A percentile compares a stretch with the other conserved stretches of the same genome.
Evolutionary conservation across 495 filamentous ascomycete genomes (phyloP).

Genomic region (Parmelia sp.): DNA sequence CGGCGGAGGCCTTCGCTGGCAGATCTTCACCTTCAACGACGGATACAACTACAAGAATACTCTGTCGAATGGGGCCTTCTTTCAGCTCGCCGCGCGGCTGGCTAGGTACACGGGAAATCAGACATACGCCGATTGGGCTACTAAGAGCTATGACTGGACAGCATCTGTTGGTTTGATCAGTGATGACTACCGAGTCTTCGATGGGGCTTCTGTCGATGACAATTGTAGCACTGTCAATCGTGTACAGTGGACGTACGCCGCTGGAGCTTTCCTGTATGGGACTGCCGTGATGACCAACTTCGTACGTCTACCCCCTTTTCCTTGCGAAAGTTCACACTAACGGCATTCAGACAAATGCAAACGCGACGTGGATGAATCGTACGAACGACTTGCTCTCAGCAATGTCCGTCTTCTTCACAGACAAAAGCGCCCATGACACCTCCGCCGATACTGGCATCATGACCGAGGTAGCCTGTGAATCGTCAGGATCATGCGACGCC

Average conservation of each 20-base stretch:
- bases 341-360: constrained; percentile 36
- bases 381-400: constrained; percentile 50
- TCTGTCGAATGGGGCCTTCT: constrained; percentile 71
- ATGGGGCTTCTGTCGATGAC: constrained; percentile 53
- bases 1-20: constrained; percentile 76
- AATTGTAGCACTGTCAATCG: constrained; percentile 56
- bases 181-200: constrained; percentile 52
- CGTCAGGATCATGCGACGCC: constrained; percentile 54
- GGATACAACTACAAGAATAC: constrained; percentile 80
- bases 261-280: constrained; percentile 66
- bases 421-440: constrained; percentile 25
- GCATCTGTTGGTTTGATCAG: constrained; percentile 48
- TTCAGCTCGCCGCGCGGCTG: constrained; percentile 73
- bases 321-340: constrained; percentile 9
- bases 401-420: constrained; percentile 51
- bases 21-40: constrained; percentile 73
- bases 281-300: constrained; percentile 73
- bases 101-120: constrained; percentile 68
- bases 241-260: constrained; percentile 72
- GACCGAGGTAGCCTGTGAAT: constrained; percentile 66
- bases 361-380: constrained; percentile 49
- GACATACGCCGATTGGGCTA: constrained; percentile 71
- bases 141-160: constrained; percentile 67
- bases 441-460: constrained; percentile 36
- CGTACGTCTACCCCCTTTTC: constrained; percentile 32